Percentiles rank a stretch among this genome's conserved stretches.
phyloP scores from a whole-genome alignment of 768 basidiomycete genomes.

The Xerocomellus chrysenteron region DNA sequence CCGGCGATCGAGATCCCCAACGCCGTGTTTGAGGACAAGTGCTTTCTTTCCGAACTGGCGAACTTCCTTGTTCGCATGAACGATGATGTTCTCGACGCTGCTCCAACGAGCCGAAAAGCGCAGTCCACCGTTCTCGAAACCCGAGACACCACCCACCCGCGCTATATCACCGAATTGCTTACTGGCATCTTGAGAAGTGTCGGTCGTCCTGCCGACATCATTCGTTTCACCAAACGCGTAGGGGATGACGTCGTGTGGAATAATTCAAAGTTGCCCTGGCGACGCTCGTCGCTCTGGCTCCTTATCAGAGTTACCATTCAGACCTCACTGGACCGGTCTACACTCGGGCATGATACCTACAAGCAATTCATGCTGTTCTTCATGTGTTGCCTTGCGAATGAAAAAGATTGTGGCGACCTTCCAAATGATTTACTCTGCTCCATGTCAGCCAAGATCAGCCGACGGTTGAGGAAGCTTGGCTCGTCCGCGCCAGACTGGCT shows the following conservation, averaged over 20 bases:
- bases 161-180: conserved; percentile 50
- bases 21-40: conserved; percentile 22
- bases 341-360: conserved; percentile 19
- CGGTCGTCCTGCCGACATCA: conserved; percentile 29
- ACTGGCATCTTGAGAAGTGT: conserved; percentile 45
- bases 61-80: conserved; percentile 39
- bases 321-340: conserved; percentile 30
- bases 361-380: conserved; percentile 37
- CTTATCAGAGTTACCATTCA: conserved; percentile 47
- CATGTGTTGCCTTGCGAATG: conserved; percentile 17
- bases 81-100: conserved; percentile 33
- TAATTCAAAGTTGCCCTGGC: conserved; percentile 42
- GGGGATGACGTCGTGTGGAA: conserved; percentile 48
- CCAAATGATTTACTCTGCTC: conserved; percentile 36
- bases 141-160: conserved; percentile 43
- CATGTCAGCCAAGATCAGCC: conserved; percentile 38
- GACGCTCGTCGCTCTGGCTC: conserved; percentile 52
- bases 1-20: conserved; percentile 41
- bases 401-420: background rate
- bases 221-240: conserved; percentile 41
- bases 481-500: conserved; percentile 17
- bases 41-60: conserved; percentile 37
- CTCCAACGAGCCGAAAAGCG: conserved; percentile 39
- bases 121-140: conserved; percentile 34
- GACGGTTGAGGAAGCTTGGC: conserved; percentile 39